A percentile compares a stretch with the other conserved stretches of the same genome.
phyloP scores from a whole-genome alignment of 2,329 filamentous ascomycete genomes.

The Cladosporium austrohemisphaericum region DNA sequence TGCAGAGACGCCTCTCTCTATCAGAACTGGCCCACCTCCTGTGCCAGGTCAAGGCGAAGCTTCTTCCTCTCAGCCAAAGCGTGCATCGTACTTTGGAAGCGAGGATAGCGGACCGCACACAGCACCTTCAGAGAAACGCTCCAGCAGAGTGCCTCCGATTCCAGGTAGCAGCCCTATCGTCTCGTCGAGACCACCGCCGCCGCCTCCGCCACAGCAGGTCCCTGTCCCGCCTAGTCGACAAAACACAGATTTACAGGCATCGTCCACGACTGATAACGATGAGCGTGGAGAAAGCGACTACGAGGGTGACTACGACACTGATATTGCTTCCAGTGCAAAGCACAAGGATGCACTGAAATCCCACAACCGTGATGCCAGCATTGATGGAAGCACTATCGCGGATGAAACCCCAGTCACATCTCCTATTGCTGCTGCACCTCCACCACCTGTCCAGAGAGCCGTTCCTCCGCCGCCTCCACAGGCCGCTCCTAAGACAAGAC shows the following conservation, averaged over 20 bases:
- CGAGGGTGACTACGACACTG: slow-evolving; percentile 96
- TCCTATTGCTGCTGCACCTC: slow-evolving; percentile 30
- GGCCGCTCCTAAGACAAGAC: slow-evolving; percentile 50
- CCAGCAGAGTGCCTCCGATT: slow-evolving; percentile 36
- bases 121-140: slow-evolving; percentile 32
- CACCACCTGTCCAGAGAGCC: slow-evolving; percentile 39
- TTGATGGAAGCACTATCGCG: slow-evolving; percentile 60
- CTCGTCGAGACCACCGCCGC: slow-evolving; percentile 44
- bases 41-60: slow-evolving; percentile 27
- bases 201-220: slow-evolving; percentile 38
- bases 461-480: slow-evolving; percentile 55
- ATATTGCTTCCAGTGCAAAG: slow-evolving; percentile 88
- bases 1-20: slow-evolving; percentile 28
- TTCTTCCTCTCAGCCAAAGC: slow-evolving; percentile 32
- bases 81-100: slow-evolving; percentile 39
- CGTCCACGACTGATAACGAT: slow-evolving; percentile 46
- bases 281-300: slow-evolving; percentile 87
- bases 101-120: slow-evolving; percentile 32
- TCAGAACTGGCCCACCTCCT: slow-evolving; percentile 34
- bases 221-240: slow-evolving; percentile 38
- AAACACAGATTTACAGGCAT: slow-evolving; percentile 24
- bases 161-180: slow-evolving; percentile 35
- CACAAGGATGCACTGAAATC: slow-evolving; percentile 90
- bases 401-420: slow-evolving; percentile 52
- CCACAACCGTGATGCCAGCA: slow-evolving; percentile 71